A percentile compares a stretch with the other conserved stretches of the same genome.
These are phyloP conservation scores for Nemania serpens DNA, from an alignment of 2,329 filamentous ascomycete species.

Conservation along the genomic window DNA sequence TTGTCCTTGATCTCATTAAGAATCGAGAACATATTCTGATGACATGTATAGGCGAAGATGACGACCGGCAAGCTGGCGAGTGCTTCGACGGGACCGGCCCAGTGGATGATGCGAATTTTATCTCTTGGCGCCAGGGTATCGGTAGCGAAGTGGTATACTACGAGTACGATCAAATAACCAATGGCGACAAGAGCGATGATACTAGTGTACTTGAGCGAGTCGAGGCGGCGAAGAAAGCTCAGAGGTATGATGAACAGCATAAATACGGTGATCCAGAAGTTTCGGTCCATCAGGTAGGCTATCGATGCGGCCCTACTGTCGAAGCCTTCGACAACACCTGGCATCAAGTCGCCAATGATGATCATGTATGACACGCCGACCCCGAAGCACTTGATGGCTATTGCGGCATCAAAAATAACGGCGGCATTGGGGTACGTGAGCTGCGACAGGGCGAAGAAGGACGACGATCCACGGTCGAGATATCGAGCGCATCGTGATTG, in stretches of 20 bases:
- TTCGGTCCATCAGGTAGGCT: slow-evolving; percentile 81
- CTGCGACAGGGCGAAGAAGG: slow-evolving; percentile 96
- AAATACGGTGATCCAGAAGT: slow-evolving; percentile 98
- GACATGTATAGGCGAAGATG: slow-evolving; percentile 98
- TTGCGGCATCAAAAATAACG: slow-evolving; percentile 92
- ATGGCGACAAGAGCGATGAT: slow-evolving; percentile 90
- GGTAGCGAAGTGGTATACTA: slow-evolving; percentile 87
- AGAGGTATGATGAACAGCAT: slow-evolving; percentile 96
- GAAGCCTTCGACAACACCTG: slow-evolving; percentile 86
- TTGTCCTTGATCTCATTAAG: slow-evolving; percentile 92
- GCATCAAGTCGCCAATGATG: slow-evolving; percentile 98
- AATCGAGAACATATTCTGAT: slow-evolving; percentile 99
- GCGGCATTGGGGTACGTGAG: slow-evolving; percentile 96
- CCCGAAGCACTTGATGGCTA: slow-evolving; percentile 97
- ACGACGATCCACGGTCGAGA: slow-evolving; percentile 83
- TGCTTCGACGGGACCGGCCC: slow-evolving; percentile 77
- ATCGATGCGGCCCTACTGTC: slow-evolving; percentile 64
- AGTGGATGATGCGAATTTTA: slow-evolving; percentile 74
- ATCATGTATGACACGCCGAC: slow-evolving; percentile 97
- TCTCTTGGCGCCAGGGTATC: slow-evolving; percentile 77
- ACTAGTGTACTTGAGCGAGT: slow-evolving; percentile 97
- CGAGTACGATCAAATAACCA: slow-evolving; percentile 88
- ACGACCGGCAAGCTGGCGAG: slow-evolving; percentile 91
- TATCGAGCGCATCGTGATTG: slow-evolving; percentile 93
- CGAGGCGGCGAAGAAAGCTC: slow-evolving; percentile 86